Base-by-base conservation (phyloP, 257 asterid species). In the Schizonepeta tenuifolia region DNA sequence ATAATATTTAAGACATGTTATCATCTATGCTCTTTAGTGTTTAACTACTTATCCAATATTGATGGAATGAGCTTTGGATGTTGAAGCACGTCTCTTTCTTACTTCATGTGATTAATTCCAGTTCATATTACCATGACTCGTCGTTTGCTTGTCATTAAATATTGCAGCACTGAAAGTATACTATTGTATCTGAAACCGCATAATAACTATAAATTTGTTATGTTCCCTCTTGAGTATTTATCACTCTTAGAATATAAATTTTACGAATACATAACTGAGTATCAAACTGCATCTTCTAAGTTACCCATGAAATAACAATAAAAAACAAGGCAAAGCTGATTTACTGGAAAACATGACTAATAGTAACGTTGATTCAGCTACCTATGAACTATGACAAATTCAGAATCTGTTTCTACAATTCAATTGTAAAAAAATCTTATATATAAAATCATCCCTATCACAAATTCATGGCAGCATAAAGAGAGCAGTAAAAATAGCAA, bases 401-500 rank as follows among this genome's bases (percentile, higher is more conserved):
- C 3, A 6, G 53, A 56, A 36, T 51, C 21, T 15, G 12, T 49
- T n/a, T 18, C 5, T 24, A 21, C 51, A 31, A 15, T 66, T 47
- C 49, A 0, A 41, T 3, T 6, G 43, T 21, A 21, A 9, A 6
- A 10, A 21, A 3, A 5, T 1, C 2, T 12, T 10, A 24, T 24
- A 2, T 24, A 24, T 24, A 22, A 53, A 43, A 11, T 20, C 14
- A 54, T 24, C 2, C 21, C 21, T 21, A 28, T 3, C 55, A 41
- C 4, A 17, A 54, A 56, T 54, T 41, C 62, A 77, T 11, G 31
- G 26, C 50, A 51, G 26, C n/a, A 36, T 2, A 41, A 55, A 65
- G 15, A 63, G 28, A 28, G 36, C 46, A 63, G 61, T 73, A n/a
- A 21, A 31, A 70, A 64, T 22, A 44, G 44, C 62, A 31, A 20